These are phyloP conservation scores for Pyrus hybrid DNA, from an alignment of 331 rosid species.

Conservation along the genomic window DNA sequence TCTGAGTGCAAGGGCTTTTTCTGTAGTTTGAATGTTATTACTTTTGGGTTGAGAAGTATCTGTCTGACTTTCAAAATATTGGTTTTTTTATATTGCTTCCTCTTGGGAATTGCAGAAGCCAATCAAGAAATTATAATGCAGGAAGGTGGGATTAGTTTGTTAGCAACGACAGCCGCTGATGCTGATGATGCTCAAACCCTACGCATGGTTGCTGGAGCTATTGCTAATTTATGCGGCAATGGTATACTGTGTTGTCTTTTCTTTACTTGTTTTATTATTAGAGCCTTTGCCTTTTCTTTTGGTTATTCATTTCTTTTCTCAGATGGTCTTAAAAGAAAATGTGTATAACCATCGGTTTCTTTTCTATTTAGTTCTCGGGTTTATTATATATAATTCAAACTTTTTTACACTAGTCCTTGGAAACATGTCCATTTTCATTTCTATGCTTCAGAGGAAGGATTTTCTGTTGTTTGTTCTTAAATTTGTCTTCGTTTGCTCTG, in stretches of 20 bases:
- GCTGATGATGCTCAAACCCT: slow-evolving; percentile 99
- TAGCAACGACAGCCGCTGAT: slow-evolving; percentile 87
- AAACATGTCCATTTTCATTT: background rate
- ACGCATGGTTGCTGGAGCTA: slow-evolving; percentile 99
- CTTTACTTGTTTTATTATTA: no score
- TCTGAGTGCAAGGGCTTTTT: slow-evolving; percentile 10
- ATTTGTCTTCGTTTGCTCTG: background rate
- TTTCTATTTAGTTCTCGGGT: background rate
- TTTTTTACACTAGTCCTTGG: background rate
- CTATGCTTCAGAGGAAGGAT: background rate
- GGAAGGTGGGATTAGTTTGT: slow-evolving; percentile 87
- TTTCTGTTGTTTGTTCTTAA: background rate
- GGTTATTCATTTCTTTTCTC: no score
- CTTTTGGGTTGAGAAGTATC: slow-evolving; percentile 3
- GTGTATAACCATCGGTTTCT: background rate
- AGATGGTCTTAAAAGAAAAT: background rate
- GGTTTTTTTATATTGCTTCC: slow-evolving; percentile 14
- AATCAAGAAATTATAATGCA: slow-evolving; percentile 92
- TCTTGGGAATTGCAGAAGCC: slow-evolving; percentile 56
- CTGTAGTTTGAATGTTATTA: slow-evolving; percentile 5
- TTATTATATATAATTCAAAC: background rate
- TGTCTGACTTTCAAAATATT: background rate
- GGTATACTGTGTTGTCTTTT: no score
- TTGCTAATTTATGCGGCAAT: no score
- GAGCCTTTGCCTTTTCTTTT: no score